Conservation (phyloP, 1,284 basidiomycete genomes). For the Rhodotorula mucilaginosa region DNA sequence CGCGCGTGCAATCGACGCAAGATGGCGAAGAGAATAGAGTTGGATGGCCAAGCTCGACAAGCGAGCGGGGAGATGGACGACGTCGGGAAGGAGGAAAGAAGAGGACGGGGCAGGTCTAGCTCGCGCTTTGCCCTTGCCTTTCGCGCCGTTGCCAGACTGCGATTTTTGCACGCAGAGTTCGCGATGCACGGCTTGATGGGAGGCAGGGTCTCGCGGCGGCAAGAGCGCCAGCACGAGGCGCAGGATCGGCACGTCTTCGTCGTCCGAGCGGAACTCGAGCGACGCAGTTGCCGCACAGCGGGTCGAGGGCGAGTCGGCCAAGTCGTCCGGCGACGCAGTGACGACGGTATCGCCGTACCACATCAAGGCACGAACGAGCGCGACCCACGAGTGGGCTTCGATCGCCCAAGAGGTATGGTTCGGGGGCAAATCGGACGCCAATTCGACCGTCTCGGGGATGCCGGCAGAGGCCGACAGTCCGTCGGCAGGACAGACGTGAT, state of each 20-base stretch:
- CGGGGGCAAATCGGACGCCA: not conserved
- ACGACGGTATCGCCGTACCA: slow-evolving; percentile 33
- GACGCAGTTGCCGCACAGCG: slow-evolving; percentile 29
- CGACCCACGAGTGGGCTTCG: slow-evolving; percentile 28
- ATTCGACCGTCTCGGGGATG: slow-evolving; percentile 20
- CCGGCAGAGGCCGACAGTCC: not conserved
- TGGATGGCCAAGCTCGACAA: slow-evolving; percentile 32
- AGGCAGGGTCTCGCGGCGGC: slow-evolving; percentile 1
- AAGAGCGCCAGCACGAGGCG: slow-evolving; percentile 26
- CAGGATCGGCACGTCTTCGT: slow-evolving; percentile 20
- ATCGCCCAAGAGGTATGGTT: slow-evolving; percentile 20
- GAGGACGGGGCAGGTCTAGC: not conserved
- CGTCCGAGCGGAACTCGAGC: slow-evolving; percentile 31
- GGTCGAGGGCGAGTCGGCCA: not conserved
- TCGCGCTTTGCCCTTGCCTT: slow-evolving; percentile 24
- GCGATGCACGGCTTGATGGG: slow-evolving; percentile 2
- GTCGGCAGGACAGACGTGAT: slow-evolving; percentile 22
- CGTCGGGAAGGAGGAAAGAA: slow-evolving; percentile 32
- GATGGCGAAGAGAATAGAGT: slow-evolving; percentile 37
- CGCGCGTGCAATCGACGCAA: slow-evolving; percentile 35
- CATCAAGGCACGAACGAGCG: slow-evolving; percentile 32
- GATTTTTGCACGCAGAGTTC: slow-evolving; percentile 14
- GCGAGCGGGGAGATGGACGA: slow-evolving; percentile 31
- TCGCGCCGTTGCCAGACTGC: not conserved
- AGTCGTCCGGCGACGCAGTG: slow-evolving; percentile 13